phyloP scores from a whole-genome alignment of 1,284 basidiomycete genomes.

The Boletellus deceptivus region DNA sequence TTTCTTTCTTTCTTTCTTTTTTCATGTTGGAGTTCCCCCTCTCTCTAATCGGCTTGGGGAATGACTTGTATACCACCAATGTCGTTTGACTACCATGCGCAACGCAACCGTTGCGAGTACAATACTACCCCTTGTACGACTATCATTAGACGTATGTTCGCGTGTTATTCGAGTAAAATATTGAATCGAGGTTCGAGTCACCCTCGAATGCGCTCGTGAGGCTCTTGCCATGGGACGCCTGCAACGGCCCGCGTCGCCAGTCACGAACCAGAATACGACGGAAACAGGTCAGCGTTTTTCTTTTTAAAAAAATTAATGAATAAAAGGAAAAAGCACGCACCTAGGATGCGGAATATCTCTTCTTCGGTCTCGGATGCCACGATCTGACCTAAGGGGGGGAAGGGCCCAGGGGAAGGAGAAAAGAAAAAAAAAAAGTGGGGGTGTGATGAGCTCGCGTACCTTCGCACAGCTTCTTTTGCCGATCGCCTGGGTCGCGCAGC shows the following conservation, averaged over 20 bases:
- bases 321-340: constrained; percentile 32
- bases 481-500: constrained; percentile 64
- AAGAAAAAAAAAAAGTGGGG: too few species aligned
- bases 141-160: too few species aligned
- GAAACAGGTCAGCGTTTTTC: too few species aligned
- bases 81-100: too few species aligned
- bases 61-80: too few species aligned
- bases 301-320: too few species aligned
- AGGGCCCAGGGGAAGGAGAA: too few species aligned
- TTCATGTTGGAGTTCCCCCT: too few species aligned
- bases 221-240: constrained; percentile 75
- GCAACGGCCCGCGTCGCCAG: not conserved
- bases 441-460: constrained; percentile 36
- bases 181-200: constrained; percentile 3
- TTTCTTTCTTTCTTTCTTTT: too few species aligned
- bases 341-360: constrained; percentile 78
- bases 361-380: constrained; percentile 81
- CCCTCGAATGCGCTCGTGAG: constrained; percentile 61
- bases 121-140: too few species aligned
- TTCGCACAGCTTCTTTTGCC: constrained; percentile 47
- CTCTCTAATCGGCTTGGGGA: too few species aligned
- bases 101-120: too few species aligned
- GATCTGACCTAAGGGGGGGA: constrained; percentile 51
- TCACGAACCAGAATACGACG: not conserved
- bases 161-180: not conserved